phyloP scores from a whole-genome alignment of 2,329 filamentous ascomycete species.

The Akanthomyces uredinophilus region DNA sequence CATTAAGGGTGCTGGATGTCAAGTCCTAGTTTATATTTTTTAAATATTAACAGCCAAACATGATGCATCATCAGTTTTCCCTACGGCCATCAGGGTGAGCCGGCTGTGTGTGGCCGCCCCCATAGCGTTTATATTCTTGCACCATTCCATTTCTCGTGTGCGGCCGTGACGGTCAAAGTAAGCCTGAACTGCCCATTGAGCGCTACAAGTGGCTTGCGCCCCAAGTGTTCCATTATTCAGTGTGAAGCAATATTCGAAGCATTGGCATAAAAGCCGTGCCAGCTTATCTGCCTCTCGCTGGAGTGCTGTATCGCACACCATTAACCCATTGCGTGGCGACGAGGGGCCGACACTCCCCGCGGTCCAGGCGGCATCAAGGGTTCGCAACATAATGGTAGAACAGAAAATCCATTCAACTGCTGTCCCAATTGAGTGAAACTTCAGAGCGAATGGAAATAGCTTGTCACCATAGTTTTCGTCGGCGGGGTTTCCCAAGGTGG shows the following conservation, averaged over 20 bases:
- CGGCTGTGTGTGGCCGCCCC: background rate
- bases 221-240: background rate
- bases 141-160: background rate
- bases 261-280: background rate
- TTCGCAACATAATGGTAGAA: background rate
- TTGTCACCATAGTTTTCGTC: background rate
- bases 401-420: background rate
- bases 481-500: background rate
- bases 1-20: slow-evolving; percentile 16
- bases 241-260: background rate
- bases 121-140: background rate
- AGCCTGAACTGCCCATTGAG: background rate
- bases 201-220: background rate
- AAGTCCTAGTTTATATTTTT: too few species aligned
- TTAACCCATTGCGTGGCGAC: background rate
- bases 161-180: background rate
- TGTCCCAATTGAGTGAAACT: background rate
- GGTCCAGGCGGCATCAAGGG: background rate
- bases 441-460: background rate
- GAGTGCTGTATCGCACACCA: background rate
- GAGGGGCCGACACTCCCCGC: background rate
- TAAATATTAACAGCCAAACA: too few species aligned
- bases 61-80: background rate
- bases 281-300: background rate
- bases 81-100: background rate